These are phyloP conservation scores for rapeseed (Brassica napus) DNA, from an alignment of 345 rosid genomes.

Conservation along the genomic window DNA sequence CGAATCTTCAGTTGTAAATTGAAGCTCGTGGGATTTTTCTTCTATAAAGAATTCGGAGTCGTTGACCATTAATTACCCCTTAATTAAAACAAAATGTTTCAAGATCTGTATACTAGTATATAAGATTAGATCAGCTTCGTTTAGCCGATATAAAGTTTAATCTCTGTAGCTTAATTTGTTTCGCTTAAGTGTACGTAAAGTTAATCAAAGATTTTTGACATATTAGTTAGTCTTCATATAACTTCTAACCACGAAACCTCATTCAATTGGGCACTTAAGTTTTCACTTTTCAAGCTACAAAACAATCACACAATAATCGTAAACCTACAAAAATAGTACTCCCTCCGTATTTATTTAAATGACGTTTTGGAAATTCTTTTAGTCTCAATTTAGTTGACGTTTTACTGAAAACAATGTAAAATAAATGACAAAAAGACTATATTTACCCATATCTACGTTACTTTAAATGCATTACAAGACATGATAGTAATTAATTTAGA, in stretches of 20 bases:
- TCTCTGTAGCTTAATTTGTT: neutral
- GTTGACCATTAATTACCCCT: conserved; percentile 25
- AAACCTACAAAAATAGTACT: conserved; percentile 12
- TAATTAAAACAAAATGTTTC: neutral
- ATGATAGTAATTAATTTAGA: too few species aligned
- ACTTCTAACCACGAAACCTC: conserved; percentile 31
- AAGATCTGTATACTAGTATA: neutral
- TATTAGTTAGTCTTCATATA: neutral
- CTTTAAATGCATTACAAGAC: too few species aligned
- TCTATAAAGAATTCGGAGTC: conserved; percentile 5
- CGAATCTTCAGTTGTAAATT: conserved; percentile 20
- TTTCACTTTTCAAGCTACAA: conserved; percentile 4
- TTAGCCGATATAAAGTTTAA: neutral
- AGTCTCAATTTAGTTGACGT: too few species aligned
- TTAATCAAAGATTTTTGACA: conserved; percentile 16
- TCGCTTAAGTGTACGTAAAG: conserved; percentile 36
- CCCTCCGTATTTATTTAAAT: too few species aligned
- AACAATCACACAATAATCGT: neutral
- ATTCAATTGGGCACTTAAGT: conserved; percentile 31
- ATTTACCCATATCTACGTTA: too few species aligned
- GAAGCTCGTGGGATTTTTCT: conserved; percentile 32
- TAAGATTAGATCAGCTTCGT: neutral
- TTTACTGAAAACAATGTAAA: too few species aligned
- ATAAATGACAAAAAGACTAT: too few species aligned
- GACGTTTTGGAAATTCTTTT: too few species aligned